phyloP scores from a whole-genome alignment of 2,329 filamentous ascomycete species.

The Thielaviopsis ethacetica region DNA sequence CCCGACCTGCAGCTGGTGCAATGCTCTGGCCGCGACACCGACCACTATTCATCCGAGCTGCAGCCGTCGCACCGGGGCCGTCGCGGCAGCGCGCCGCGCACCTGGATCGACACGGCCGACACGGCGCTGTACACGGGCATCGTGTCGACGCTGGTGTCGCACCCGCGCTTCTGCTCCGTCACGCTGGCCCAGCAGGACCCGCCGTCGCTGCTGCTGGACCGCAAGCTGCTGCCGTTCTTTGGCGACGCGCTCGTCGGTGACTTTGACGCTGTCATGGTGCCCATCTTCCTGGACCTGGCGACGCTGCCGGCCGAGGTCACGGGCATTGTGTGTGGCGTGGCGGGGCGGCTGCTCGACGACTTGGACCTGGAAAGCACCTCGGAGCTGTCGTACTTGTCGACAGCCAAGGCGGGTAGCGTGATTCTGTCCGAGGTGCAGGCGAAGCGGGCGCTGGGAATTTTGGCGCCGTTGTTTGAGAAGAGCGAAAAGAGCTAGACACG shows the following conservation, averaged over 20 bases:
- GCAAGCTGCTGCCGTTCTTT: conserved; percentile 46
- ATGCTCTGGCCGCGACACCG: conserved; percentile 51
- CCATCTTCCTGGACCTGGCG: conserved; percentile 75
- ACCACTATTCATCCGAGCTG: conserved; percentile 17
- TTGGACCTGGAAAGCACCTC: conserved; percentile 40
- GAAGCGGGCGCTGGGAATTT: conserved; percentile 45
- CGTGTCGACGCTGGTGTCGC: conserved; percentile 41
- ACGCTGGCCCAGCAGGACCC: conserved; percentile 59
- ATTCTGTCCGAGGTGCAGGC: conserved; percentile 41
- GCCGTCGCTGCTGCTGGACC: conserved; percentile 57
- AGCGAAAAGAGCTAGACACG: conserved; percentile 11
- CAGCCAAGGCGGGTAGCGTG: conserved; percentile 74
- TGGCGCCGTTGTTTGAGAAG: conserved; percentile 36
- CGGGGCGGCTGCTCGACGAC: conserved; percentile 62
- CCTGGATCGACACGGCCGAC: conserved; percentile 45
- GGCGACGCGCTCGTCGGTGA: conserved; percentile 61
- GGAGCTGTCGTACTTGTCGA: conserved; percentile 83
- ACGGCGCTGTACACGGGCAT: conserved; percentile 46
- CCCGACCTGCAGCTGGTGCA: conserved; percentile 56
- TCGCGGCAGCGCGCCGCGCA: conserved; percentile 15
- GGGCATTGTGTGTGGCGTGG: conserved; percentile 88
- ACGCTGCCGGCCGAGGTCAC: conserved; percentile 74
- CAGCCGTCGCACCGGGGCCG: conserved; percentile 7
- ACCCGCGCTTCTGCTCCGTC: conserved; percentile 55
- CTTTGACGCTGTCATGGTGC: conserved; percentile 55